Percentiles rank a stretch among this genome's conserved stretches.
Evolutionary conservation across 306 rosid genomes (phyloP).

Genomic region (Cucumis melo): DNA sequence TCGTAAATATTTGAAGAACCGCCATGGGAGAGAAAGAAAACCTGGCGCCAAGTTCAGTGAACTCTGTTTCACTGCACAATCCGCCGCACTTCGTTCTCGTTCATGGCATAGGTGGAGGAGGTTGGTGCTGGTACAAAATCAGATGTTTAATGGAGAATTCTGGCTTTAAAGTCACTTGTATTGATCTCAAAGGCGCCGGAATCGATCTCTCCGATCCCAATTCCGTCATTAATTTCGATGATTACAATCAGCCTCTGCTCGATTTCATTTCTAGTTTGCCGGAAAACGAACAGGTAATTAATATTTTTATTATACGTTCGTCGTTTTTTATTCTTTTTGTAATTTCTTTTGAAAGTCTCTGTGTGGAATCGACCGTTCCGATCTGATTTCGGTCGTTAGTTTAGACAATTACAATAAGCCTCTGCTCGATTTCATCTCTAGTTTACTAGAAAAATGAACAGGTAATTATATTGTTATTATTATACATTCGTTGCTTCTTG

Average conservation of each 20-base stretch:
- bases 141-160: conserved; percentile 83
- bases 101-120: conserved; percentile 74
- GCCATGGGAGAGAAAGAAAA: conserved; percentile 22
- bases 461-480: no score
- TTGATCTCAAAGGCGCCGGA: conserved; percentile 78
- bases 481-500: not conserved
- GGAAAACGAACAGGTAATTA: conserved; percentile 49
- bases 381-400: no score
- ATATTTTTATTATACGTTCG: not conserved
- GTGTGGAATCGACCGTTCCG: not conserved
- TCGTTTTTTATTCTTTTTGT: not conserved
- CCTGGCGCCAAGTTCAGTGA: conserved; percentile 2
- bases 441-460: no score
- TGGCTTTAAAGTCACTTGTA: conserved; percentile 60
- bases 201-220: conserved; percentile 48
- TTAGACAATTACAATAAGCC: no score
- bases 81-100: conserved; percentile 72
- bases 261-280: conserved; percentile 58
- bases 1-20: not conserved
- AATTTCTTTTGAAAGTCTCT: not conserved
- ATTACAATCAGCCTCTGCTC: conserved; percentile 68
- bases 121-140: conserved; percentile 97
- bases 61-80: not conserved
- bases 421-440: no score
- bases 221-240: conserved; percentile 54